Conservation (phyloP, 441 rosid species). For the Euphorbia celastroides region DNA sequence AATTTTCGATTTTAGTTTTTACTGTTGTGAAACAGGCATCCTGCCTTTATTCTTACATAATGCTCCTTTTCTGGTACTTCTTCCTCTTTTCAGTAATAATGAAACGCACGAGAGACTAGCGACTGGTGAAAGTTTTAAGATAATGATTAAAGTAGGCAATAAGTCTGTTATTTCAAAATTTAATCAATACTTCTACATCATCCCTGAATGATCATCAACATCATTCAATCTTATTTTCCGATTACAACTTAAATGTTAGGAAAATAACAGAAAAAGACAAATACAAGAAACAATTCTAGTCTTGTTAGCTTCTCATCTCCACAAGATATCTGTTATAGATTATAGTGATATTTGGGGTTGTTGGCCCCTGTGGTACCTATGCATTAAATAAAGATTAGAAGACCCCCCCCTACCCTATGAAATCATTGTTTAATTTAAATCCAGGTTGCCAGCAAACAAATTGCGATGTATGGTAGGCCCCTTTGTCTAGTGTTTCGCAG, state of each 20-base stretch:
- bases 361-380: conserved; percentile 18
- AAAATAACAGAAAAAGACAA: conserved; percentile 7
- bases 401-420: not conserved
- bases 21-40: conserved; percentile 5
- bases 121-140: not conserved
- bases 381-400: not conserved
- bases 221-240: not conserved
- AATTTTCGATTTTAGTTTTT: not conserved
- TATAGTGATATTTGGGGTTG: not conserved
- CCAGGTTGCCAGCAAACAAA: conserved; percentile 10
- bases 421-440: conserved; percentile 13
- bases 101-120: conserved; percentile 1
- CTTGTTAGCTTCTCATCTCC: not conserved
- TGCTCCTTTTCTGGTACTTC: conserved; percentile 11
- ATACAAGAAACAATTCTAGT: too few relatives aligned
- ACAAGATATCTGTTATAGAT: not conserved
- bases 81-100: conserved; percentile 2
- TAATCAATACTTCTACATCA: conserved; percentile 3
- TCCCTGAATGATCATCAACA: not conserved
- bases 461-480: conserved; percentile 25
- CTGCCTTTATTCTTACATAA: not conserved
- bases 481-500: conserved; percentile 13
- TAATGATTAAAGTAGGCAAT: conserved; percentile 6
- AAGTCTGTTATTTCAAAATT: not conserved
- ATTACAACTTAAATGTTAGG: not conserved